Conservation (phyloP, 495 filamentous ascomycete species). For the Penicillium crystallinum region DNA sequence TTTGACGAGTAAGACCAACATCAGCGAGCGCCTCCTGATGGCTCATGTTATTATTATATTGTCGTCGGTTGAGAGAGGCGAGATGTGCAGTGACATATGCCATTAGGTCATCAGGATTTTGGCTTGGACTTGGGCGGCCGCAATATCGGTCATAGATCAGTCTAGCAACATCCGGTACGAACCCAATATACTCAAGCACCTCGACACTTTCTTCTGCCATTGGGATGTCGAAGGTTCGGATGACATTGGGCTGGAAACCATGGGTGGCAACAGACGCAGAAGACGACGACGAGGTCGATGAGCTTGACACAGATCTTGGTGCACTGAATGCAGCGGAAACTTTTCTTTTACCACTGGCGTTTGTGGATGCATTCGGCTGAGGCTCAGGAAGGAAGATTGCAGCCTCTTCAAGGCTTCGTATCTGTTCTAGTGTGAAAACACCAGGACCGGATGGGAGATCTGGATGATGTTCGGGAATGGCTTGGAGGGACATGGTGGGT, state of each 20-base stretch:
- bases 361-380: neutral
- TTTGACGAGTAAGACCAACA: neutral
- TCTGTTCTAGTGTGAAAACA: neutral
- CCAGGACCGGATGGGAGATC: neutral
- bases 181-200: slow-evolving; percentile 2
- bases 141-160: slow-evolving; percentile 3
- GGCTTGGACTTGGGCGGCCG: neutral
- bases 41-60: neutral
- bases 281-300: neutral
- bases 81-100: neutral
- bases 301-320: neutral
- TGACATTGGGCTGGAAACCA: neutral
- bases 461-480: neutral
- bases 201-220: slow-evolving; percentile 2
- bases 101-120: neutral
- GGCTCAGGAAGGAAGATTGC: neutral
- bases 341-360: neutral
- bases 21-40: neutral
- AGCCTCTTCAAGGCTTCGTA: neutral
- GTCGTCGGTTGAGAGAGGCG: neutral
- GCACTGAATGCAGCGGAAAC: slow-evolving; percentile 1
- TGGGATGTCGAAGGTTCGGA: neutral
- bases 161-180: neutral
- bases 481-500: neutral
- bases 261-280: neutral